Evolutionary conservation across 768 basidiomycete species (phyloP), one percentile per base, ranked within the genome.

Genomic region (Boletales sp.): DNA sequence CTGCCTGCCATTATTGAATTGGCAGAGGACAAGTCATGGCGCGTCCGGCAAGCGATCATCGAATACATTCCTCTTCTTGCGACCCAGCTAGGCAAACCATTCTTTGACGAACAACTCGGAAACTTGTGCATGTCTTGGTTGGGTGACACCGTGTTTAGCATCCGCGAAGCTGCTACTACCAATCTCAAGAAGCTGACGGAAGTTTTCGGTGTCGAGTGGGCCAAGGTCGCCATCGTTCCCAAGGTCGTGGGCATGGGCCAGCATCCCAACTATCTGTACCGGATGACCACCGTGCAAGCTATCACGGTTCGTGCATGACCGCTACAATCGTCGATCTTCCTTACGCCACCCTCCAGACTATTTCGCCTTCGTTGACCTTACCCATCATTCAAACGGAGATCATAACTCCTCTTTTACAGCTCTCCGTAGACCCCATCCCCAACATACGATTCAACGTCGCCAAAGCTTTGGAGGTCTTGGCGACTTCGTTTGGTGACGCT

Each of bases 361-460:
- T 99, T 61, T 84, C 91, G 8, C 91, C 96, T 1, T 89, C 91
- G 13, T 75, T 99, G 59, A 89, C 80, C 55, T 69, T 90, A 55
- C 83, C 92, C 42, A 91, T 92, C 57, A 80, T 97, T 57, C 82
- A 82, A 31, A 78, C 86, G 42, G 87, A 90, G 46, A 87, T 98
- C 60, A 82, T 97, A 54, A 83, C 84, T 19, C 86, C 89, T 35
- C 80, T 98, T 44, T 72, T 95, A 50, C 78, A 84, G 51, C 82
- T 99, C 40, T 84, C 90, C 14, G 75, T 77, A 45, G 96, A 99
- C 66, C 84, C 90, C 11, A 98, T 99, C 65, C 96, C 96, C 47
- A 99, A 99, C 70, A 98, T 99, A 68, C 90, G 96, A 34, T 99
- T 99, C 79, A 98, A 98, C 67, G 94, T 98, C 28, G 89, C 94